Conservation (phyloP, 2,329 filamentous ascomycete genomes). For the Cercospora sojina region DNA sequence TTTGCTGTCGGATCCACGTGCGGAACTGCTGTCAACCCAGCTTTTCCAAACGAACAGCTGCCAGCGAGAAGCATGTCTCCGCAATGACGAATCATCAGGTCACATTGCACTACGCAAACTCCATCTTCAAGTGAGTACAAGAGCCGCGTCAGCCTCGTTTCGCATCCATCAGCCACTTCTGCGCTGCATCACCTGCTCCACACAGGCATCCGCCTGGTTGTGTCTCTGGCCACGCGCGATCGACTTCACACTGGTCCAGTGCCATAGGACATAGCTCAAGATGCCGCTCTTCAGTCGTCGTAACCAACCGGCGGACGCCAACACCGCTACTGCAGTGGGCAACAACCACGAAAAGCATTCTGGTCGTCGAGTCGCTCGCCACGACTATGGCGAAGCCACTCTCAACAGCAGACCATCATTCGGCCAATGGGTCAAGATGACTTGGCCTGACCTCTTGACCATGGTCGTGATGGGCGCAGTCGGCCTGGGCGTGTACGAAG, state of each 20-base stretch:
- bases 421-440: slow-evolving; percentile 68
- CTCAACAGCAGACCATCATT: slow-evolving; percentile 54
- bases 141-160: neutral
- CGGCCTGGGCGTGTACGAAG: slow-evolving; percentile 11
- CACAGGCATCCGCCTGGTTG: neutral
- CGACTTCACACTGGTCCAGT: neutral
- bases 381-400: slow-evolving; percentile 6
- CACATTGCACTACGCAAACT: neutral
- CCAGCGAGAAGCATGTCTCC: neutral
- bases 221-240: neutral
- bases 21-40: neutral
- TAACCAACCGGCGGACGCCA: slow-evolving; percentile 36
- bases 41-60: neutral
- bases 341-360: slow-evolving; percentile 5
- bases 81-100: neutral
- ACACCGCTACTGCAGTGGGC: slow-evolving; percentile 37
- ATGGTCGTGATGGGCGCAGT: slow-evolving; percentile 48
- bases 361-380: neutral
- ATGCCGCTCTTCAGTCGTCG: slow-evolving; percentile 42
- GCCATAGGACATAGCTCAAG: neutral
- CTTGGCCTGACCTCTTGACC: slow-evolving; percentile 66
- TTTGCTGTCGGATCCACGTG: neutral
- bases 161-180: slow-evolving; percentile 3
- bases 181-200: neutral
- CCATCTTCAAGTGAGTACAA: neutral